phyloP scores from a whole-genome alignment of 805 yeast genomes.

The Teunomyces tritomae region DNA sequence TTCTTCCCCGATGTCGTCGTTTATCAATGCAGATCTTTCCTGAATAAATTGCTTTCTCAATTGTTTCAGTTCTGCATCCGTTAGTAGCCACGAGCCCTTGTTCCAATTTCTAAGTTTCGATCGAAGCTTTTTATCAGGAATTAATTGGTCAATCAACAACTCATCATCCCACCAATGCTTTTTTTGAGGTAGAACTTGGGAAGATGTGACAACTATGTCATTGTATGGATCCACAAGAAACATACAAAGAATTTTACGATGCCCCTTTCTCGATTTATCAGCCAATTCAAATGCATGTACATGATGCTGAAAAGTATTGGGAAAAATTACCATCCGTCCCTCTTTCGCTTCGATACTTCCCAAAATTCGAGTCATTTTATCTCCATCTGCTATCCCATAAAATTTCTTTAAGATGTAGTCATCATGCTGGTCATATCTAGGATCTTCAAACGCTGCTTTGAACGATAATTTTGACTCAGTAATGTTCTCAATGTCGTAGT shows the following conservation, averaged over 20 bases:
- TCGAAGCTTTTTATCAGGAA: slow-evolving; percentile 1
- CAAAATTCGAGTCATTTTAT: slow-evolving; percentile 15
- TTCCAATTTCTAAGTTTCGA: neutral
- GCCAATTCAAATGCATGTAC: slow-evolving; percentile 36
- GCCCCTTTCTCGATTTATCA: slow-evolving; percentile 34
- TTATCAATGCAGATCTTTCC: too few relatives aligned
- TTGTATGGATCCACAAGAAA: slow-evolving; percentile 37
- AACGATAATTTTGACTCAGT: slow-evolving; percentile 31
- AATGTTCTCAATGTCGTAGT: slow-evolving; percentile 39
- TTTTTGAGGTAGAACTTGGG: slow-evolving; percentile 36
- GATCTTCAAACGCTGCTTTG: slow-evolving; percentile 26
- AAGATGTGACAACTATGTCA: slow-evolving; percentile 23
- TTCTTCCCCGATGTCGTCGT: neutral
- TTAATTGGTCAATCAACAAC: slow-evolving; percentile 6
- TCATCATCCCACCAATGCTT: slow-evolving; percentile 27
- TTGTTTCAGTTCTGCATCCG: too few relatives aligned
- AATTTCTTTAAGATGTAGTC: slow-evolving; percentile 16
- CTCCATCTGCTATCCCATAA: slow-evolving; percentile 32
- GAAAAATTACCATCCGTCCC: slow-evolving; percentile 33
- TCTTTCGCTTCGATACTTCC: slow-evolving; percentile 26
- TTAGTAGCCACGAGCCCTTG: neutral
- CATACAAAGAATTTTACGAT: slow-evolving; percentile 38
- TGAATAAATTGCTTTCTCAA: too few relatives aligned
- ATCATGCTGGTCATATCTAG: slow-evolving; percentile 36
- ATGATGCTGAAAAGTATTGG: slow-evolving; percentile 37